Conservation (phyloP, 1,284 basidiomycete genomes). For the Boletus nobilissimus region DNA sequence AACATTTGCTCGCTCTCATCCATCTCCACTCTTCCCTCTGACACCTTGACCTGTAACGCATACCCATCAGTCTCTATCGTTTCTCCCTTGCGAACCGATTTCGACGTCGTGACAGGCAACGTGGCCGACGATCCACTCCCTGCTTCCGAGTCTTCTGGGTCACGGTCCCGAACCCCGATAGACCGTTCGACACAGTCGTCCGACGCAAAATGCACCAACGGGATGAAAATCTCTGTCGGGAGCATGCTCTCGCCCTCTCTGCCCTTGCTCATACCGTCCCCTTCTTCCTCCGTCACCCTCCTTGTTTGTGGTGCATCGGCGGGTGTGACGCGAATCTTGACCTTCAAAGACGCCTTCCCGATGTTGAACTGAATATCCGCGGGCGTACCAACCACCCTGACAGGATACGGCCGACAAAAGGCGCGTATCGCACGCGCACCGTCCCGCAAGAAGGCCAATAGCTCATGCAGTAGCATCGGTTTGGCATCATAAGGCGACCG, state of each 20-base stretch:
- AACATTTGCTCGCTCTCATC: constrained; percentile 75
- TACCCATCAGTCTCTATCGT: constrained; percentile 44
- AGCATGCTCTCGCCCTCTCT: constrained; percentile 47
- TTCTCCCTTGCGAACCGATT: constrained; percentile 14
- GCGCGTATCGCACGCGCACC: constrained; percentile 86
- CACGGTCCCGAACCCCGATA: neutral
- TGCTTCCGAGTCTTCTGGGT: constrained; percentile 18
- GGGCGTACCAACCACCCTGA: constrained; percentile 76
- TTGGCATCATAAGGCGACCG: neutral
- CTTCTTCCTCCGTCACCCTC: constrained; percentile 16
- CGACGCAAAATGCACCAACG: constrained; percentile 87
- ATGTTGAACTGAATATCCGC: constrained; percentile 82
- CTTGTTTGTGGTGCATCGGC: constrained; percentile 55
- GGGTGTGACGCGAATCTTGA: constrained; percentile 68
- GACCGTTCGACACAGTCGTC: constrained; percentile 49
- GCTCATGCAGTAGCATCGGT: constrained; percentile 50
- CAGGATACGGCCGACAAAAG: constrained; percentile 85
- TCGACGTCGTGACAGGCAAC: constrained; percentile 25
- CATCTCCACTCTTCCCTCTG: constrained; percentile 70
- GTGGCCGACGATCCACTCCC: constrained; percentile 39
- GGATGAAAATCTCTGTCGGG: constrained; percentile 88
- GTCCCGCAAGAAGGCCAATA: constrained; percentile 78
- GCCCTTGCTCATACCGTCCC: constrained; percentile 25
- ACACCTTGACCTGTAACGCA: constrained; percentile 62
- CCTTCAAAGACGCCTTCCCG: constrained; percentile 71